Conservation (phyloP, 768 basidiomycete species). For the Phlebiopsis flavidoalba region DNA sequence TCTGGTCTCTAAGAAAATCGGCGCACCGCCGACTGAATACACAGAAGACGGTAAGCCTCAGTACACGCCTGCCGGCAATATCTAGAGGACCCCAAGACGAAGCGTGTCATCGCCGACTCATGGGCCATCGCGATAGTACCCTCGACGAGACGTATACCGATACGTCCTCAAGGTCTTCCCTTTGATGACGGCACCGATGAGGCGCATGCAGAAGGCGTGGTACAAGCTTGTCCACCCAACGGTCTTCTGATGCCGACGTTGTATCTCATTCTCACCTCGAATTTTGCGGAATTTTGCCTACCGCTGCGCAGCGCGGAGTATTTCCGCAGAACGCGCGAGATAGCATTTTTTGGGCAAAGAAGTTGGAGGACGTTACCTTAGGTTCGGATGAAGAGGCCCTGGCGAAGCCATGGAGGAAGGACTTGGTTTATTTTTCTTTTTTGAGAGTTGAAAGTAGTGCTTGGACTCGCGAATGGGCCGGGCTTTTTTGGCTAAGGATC, state of each 20-base stretch:
- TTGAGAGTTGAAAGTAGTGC: slow-evolving; percentile 24
- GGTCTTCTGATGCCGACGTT: neutral
- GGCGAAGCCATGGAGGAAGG: slow-evolving; percentile 22
- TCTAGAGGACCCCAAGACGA: slow-evolving; percentile 43
- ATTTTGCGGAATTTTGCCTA: slow-evolving; percentile 16
- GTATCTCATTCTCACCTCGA: neutral
- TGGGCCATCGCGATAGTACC: slow-evolving; percentile 45
- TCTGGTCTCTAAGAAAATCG: slow-evolving; percentile 23
- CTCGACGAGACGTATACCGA: slow-evolving; percentile 45
- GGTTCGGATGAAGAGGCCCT: slow-evolving; percentile 24
- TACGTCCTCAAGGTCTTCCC: slow-evolving; percentile 36
- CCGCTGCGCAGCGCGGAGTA: slow-evolving; percentile 26
- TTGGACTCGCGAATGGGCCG: slow-evolving; percentile 22
- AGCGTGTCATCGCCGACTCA: slow-evolving; percentile 36
- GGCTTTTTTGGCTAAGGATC: slow-evolving; percentile 7
- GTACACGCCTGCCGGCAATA: slow-evolving; percentile 49
- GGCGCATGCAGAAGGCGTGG: slow-evolving; percentile 30
- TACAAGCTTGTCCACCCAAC: neutral
- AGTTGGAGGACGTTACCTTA: slow-evolving; percentile 34
- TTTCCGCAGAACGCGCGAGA: slow-evolving; percentile 31
- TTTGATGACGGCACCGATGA: slow-evolving; percentile 28
- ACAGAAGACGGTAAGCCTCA: slow-evolving; percentile 25
- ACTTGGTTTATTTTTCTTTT: too few species aligned
- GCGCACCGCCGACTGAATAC: slow-evolving; percentile 28
- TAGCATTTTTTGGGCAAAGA: slow-evolving; percentile 25